Conservation (phyloP, 148 eudicot species). For the Camellia sinensis region DNA sequence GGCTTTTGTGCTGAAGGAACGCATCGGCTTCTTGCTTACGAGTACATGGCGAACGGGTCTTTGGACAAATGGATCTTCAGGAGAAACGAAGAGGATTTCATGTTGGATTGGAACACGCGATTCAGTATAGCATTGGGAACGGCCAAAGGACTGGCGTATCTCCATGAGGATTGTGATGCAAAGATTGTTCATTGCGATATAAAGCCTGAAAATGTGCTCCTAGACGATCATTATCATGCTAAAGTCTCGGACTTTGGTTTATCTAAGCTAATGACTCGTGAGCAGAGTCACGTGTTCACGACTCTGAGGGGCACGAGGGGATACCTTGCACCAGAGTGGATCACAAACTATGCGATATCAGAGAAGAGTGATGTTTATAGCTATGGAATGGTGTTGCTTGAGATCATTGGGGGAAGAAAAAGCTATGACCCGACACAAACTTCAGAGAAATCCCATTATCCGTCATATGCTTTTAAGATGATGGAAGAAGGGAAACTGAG, state of each 20-base stretch:
- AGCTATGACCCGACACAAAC: constrained; percentile 57
- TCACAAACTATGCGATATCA: constrained; percentile 90
- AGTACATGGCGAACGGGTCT: constrained; percentile 84
- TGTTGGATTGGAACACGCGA: constrained; percentile 86
- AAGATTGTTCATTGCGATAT: constrained; percentile 95
- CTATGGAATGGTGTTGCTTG: constrained; percentile 95
- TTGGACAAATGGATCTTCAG: constrained; percentile 90
- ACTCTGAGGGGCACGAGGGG: constrained; percentile 93
- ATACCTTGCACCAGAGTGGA: constrained; percentile 96
- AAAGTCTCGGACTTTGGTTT: constrained; percentile 96
- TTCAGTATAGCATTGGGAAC: constrained; percentile 81
- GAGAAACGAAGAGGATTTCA: constrained; percentile 37
- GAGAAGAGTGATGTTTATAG: constrained; percentile 99
- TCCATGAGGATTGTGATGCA: constrained; percentile 90
- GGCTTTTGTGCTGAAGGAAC: constrained; percentile 90
- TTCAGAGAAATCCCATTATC: constrained; percentile 83
- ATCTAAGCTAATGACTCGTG: constrained; percentile 89
- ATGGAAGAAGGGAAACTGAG: constrained; percentile 80
- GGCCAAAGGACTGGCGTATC: constrained; percentile 90
- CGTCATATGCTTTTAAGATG: constrained; percentile 84
- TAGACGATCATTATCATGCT: constrained; percentile 71
- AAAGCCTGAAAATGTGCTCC: constrained; percentile 92
- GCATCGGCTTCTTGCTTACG: constrained; percentile 87
- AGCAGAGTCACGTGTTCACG: constrained; percentile 91
- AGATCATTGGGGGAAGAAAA: constrained; percentile 88